Evolutionary conservation across 805 yeast species (phyloP).

Genomic region (Schwanniomyces vanrijiae): DNA sequence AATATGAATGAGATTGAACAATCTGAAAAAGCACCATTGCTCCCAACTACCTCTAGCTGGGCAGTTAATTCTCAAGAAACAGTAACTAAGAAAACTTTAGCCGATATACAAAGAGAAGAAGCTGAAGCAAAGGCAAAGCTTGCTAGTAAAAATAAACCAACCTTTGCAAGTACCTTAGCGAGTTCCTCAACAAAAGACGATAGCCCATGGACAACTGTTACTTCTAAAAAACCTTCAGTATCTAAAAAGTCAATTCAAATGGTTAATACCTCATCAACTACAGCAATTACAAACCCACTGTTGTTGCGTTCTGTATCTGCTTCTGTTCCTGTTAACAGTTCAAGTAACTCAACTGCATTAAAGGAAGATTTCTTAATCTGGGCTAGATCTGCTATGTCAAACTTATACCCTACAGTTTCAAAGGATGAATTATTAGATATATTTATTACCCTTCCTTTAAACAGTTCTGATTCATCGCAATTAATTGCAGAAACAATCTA

Average conservation of each 20-base stretch:
- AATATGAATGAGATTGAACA: conserved; percentile 22
- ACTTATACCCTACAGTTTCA: conserved; percentile 73
- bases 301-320: conserved; percentile 38
- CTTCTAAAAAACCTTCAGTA: conserved; percentile 36
- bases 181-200: conserved; percentile 25
- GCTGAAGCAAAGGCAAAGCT: conserved; percentile 31
- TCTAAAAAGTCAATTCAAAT: conserved; percentile 20
- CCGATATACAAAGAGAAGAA: conserved; percentile 64
- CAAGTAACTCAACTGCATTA: conserved; percentile 22
- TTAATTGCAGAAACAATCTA: conserved; percentile 91
- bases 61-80: conserved; percentile 19
- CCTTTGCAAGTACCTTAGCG: conserved; percentile 36
- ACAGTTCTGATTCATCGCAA: conserved; percentile 67
- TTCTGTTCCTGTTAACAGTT: conserved; percentile 22
- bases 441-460: conserved; percentile 74
- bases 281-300: conserved; percentile 32
- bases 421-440: conserved; percentile 77
- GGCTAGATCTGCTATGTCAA: conserved; percentile 68
- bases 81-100: conserved; percentile 49
- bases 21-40: conserved; percentile 18
- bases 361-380: conserved; percentile 65
- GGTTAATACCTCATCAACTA: conserved; percentile 17
- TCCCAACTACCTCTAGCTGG: conserved; percentile 49
- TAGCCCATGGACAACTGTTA: conserved; percentile 46
- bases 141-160: conserved; percentile 17